phyloP scores from a whole-genome alignment of 2,329 filamentous ascomycete genomes.

The Pseudocercospora eumusae region DNA sequence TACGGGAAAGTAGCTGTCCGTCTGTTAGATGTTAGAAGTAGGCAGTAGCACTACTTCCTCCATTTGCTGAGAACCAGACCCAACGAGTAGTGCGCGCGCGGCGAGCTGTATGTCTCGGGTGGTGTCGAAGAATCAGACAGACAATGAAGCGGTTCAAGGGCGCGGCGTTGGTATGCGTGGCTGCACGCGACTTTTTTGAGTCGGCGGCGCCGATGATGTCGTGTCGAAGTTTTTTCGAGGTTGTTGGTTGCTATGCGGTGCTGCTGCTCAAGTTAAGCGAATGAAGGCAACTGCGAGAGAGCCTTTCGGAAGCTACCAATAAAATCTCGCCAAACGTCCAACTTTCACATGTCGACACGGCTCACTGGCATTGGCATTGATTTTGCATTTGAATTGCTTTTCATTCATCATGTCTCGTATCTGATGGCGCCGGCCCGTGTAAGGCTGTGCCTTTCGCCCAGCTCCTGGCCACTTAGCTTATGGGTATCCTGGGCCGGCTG shows the following conservation, averaged over 20 bases:
- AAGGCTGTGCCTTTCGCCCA: background rate
- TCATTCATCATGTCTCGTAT: conserved; percentile 27
- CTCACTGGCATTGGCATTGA: background rate
- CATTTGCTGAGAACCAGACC: background rate
- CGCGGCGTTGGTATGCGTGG: background rate
- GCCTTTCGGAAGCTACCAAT: background rate
- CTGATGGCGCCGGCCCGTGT: conserved; percentile 6
- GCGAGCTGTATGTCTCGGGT: background rate
- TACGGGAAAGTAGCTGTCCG: too few relatives aligned
- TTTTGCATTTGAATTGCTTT: conserved; percentile 3
- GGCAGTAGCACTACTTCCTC: too few relatives aligned
- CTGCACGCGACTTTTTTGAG: background rate
- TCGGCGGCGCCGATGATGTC: background rate
- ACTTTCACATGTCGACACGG: background rate
- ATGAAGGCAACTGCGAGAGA: background rate
- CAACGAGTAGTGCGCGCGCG: background rate
- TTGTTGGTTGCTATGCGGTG: background rate
- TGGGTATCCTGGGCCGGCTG: background rate
- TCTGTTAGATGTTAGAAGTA: too few relatives aligned
- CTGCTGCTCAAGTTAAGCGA: background rate
- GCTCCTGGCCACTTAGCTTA: conserved; percentile 4
- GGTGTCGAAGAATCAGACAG: background rate
- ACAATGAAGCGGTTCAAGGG: background rate
- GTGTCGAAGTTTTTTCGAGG: background rate
- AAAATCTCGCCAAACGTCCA: background rate